Percentiles rank a stretch among this genome's conserved stretches.
These are phyloP conservation scores for Combretum micranthum DNA, from an alignment of 345 rosid genomes.

Conservation along the genomic window DNA sequence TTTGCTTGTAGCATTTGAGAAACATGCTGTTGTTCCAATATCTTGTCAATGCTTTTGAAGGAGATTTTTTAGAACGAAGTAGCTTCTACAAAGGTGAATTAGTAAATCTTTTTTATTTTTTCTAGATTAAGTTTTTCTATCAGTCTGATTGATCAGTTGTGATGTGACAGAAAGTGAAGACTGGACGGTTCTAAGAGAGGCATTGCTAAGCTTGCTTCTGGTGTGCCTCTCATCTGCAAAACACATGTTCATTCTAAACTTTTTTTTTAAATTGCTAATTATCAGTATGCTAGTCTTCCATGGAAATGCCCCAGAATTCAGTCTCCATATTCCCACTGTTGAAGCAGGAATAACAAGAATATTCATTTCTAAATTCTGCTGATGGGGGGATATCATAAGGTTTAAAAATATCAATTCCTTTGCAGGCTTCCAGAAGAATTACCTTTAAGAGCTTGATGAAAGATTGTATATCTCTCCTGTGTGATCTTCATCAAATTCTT, in stretches of 20 bases:
- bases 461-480: slow-evolving; percentile 51
- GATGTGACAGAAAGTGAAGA: slow-evolving; percentile 59
- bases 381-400: not conserved
- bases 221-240: slow-evolving; percentile 24
- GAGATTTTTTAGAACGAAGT: slow-evolving; percentile 50
- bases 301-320: too few species aligned
- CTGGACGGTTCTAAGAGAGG: slow-evolving; percentile 64
- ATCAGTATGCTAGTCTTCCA: not conserved
- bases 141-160: not conserved
- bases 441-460: slow-evolving; percentile 57
- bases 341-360: too few species aligned
- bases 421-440: slow-evolving; percentile 70
- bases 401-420: slow-evolving; percentile 6
- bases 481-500: slow-evolving; percentile 31
- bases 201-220: slow-evolving; percentile 64
- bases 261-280: not conserved
- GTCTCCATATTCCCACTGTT: too few species aligned
- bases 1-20: slow-evolving; percentile 40
- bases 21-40: slow-evolving; percentile 69
- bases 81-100: slow-evolving; percentile 41
- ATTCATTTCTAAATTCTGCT: too few species aligned
- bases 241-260: not conserved
- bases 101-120: not conserved
- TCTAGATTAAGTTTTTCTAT: not conserved
- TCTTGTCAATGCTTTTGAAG: slow-evolving; percentile 59